These are phyloP conservation scores for Pseudozyma flocculosa DNA, from an alignment of 1,284 basidiomycete species.

Conservation along the genomic window DNA sequence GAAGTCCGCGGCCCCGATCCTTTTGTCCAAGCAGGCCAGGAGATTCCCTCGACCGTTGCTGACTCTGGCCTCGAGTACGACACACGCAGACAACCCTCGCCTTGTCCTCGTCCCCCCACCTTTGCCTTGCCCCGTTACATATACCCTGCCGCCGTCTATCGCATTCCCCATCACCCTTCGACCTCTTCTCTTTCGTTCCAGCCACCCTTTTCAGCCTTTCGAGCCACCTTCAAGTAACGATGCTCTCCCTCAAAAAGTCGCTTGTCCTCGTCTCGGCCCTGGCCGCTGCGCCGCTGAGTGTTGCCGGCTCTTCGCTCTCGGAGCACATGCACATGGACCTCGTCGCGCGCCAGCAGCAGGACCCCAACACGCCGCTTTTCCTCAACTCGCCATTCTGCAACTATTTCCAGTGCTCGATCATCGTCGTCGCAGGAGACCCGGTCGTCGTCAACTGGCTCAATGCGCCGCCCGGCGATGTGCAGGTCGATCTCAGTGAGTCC, in stretches of 20 bases:
- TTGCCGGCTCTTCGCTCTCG: not conserved
- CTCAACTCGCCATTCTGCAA: conserved; percentile 39
- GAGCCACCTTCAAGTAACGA: conserved; percentile 1
- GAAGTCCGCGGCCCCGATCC: too few species aligned
- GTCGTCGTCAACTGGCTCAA: conserved; percentile 44
- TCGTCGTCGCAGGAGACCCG: conserved; percentile 26
- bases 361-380: conserved; percentile 31
- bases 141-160: too few species aligned
- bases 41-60: too few species aligned
- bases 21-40: too few species aligned
- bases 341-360: conserved; percentile 31
- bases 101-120: too few species aligned
- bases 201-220: not conserved
- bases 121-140: too few species aligned
- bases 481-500: conserved; percentile 34
- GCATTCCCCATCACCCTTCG: too few species aligned
- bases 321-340: conserved; percentile 5
- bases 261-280: conserved; percentile 11
- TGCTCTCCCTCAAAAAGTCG: conserved; percentile 18
- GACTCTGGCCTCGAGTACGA: too few species aligned
- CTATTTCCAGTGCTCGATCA: conserved; percentile 42
- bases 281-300: conserved; percentile 10
- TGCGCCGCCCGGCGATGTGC: conserved; percentile 30
- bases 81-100: too few species aligned
- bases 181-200: too few species aligned